phyloP scores from a whole-genome alignment of 2,329 filamentous ascomycete species.

The Lecanicillium sp. region DNA sequence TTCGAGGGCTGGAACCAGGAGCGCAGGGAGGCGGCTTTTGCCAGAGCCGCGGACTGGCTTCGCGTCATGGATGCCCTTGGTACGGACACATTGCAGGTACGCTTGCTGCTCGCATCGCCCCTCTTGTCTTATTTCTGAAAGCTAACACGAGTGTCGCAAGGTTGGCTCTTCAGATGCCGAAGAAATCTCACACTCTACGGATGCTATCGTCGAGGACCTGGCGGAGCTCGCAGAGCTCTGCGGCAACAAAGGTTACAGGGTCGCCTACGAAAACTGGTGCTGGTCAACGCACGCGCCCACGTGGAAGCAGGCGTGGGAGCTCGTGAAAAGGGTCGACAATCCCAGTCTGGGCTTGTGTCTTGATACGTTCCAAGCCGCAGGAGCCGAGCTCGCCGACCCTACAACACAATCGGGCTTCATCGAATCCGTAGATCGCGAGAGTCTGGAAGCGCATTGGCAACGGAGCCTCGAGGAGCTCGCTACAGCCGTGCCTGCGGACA shows the following conservation, averaged over 20 bases:
- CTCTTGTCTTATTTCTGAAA: too few relatives aligned
- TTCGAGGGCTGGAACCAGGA: constrained; percentile 66
- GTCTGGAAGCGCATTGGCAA: constrained; percentile 42
- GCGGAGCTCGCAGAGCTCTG: constrained; percentile 56
- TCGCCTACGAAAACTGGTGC: constrained; percentile 79
- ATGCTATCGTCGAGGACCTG: constrained; percentile 52
- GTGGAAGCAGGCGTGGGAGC: constrained; percentile 64
- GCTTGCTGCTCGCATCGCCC: too few relatives aligned
- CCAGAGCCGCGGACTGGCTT: constrained; percentile 58
- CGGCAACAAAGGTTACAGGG: constrained; percentile 44
- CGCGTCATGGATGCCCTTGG: constrained; percentile 62
- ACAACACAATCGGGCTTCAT: constrained; percentile 53
- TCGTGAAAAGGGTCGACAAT: constrained; percentile 54
- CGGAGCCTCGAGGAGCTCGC: constrained; percentile 49
- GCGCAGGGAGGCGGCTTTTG: constrained; percentile 54
- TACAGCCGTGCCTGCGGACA: constrained; percentile 52
- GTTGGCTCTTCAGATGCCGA: constrained; percentile 57
- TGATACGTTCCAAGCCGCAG: constrained; percentile 70
- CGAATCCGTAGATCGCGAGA: constrained; percentile 32
- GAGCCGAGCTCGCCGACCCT: constrained; percentile 67
- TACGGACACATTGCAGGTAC: constrained; percentile 62
- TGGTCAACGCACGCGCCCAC: constrained; percentile 64
- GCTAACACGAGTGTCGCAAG: constrained; percentile 34
- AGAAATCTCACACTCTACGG: constrained; percentile 41
- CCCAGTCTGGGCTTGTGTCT: constrained; percentile 67